Conservation (phyloP, 202 grass and related monocot species). For the Eragrostis tef region DNA sequence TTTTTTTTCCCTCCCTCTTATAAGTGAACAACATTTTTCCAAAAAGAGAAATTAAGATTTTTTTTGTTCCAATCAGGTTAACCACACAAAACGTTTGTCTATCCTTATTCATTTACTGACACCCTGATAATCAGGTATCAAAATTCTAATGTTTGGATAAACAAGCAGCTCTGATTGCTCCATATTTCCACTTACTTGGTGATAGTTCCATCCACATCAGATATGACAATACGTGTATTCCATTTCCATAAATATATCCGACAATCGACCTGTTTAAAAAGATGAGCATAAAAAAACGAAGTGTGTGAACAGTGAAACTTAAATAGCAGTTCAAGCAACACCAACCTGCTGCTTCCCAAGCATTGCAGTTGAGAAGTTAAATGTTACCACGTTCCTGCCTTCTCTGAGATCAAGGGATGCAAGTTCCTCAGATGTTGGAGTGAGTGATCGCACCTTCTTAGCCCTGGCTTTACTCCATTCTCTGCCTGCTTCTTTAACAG, state of each 20-base stretch:
- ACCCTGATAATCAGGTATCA: slow-evolving; percentile 1
- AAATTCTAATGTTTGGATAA: slow-evolving; percentile 30
- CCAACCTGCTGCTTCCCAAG: slow-evolving; percentile 83
- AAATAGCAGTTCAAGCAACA: slow-evolving; percentile 16
- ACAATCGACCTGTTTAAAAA: slow-evolving; percentile 79
- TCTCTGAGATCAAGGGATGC: slow-evolving; percentile 89
- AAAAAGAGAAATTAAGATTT: slow-evolving; percentile 10
- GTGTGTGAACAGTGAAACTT: slow-evolving; percentile 37
- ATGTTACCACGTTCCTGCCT: slow-evolving; percentile 76
- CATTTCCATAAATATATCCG: slow-evolving; percentile 98
- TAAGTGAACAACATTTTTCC: slow-evolving; percentile 23
- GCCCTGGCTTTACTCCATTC: slow-evolving; percentile 51
- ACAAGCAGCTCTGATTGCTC: slow-evolving; percentile 3
- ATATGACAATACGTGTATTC: slow-evolving; percentile 89
- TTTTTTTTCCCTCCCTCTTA: neutral
- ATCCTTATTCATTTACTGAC: slow-evolving; percentile 13
- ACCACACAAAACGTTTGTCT: slow-evolving; percentile 16
- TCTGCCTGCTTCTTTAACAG: slow-evolving; percentile 38
- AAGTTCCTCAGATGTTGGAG: slow-evolving; percentile 80
- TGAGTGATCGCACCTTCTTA: slow-evolving; percentile 68
- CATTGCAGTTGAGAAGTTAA: slow-evolving; percentile 93
- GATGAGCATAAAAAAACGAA: slow-evolving; percentile 15
- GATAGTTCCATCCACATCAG: slow-evolving; percentile 98
- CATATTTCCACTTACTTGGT: slow-evolving; percentile 69
- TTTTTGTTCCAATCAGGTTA: neutral